Base-by-base conservation (phyloP, 176 grass and related monocot genomes). In the Avena eriantha region DNA sequence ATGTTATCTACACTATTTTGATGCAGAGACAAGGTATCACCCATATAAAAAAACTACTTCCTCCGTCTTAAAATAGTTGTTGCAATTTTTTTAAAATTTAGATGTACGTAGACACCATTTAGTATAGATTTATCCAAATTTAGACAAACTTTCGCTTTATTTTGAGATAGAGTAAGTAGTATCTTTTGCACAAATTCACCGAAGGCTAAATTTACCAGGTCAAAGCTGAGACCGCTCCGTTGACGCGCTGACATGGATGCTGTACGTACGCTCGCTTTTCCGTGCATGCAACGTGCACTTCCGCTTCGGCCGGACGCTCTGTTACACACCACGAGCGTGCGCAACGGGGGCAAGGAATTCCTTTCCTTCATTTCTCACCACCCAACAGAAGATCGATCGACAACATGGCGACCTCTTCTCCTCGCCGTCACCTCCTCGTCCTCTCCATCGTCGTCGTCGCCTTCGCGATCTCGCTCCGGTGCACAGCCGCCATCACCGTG, bases 321-420 rank as follows among this genome's bases (percentile, higher is more conserved):
- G 69, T 80, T 21, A 64, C 5, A 54, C 53, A 76, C 15, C 31
- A 43, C 14, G 3, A 75, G 7, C 46, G 31, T 29, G 29, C 4
- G 41, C 39, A 6, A 67, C 18, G 13, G 61, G 58, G 23, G 63
- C 72, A 64, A 80, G 13, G 39, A 77, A 33, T 71, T 80, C 16
- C 5, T 22, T 72, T 80, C 21, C 8, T 33, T 72, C 18, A 71
- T 71, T 45, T 51, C 71, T 4, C 34, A 82, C 15, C 26, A 26
- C 21, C 6, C 50, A 3, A 68, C 34, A 39, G 1, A 69, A 36
- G 61, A 31, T 15, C 36, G 41, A 45, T 73, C n/a, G 77, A 72
- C 64, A 45, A 11, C 80, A 95, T 93, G 91, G 84, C 86, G 77
- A 66, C 86, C 47, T 46, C 57, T 48, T 60, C 57, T 48, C 55